Evolutionary conservation across 2,329 filamentous ascomycete species (phyloP).

Genomic region (Penicillium thymicola): DNA sequence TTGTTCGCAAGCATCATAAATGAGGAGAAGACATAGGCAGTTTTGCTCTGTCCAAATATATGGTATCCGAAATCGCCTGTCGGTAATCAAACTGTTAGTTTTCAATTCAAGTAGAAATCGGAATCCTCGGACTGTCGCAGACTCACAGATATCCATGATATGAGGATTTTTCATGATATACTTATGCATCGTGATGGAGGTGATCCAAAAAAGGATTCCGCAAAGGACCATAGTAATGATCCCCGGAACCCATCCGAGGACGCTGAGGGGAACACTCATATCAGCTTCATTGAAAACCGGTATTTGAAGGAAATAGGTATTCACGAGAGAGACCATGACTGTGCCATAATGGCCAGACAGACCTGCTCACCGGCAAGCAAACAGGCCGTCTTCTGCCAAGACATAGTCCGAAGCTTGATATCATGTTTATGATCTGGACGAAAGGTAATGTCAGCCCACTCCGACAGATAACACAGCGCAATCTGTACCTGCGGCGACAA

Average conservation of each 20-base stretch:
- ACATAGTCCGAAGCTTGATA: conserved; percentile 53
- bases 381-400: conserved; percentile 53
- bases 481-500: conserved; percentile 20
- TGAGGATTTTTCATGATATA: conserved; percentile 53
- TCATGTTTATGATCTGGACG: conserved; percentile 32
- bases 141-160: conserved; percentile 49
- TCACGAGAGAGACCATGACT: conserved; percentile 50
- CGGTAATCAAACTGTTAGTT: not conserved
- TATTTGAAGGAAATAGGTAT: conserved; percentile 10
- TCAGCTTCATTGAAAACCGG: not conserved
- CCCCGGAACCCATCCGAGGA: conserved; percentile 24
- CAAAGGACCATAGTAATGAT: conserved; percentile 43
- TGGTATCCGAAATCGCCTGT: conserved; percentile 50
- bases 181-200: conserved; percentile 51
- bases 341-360: conserved; percentile 52
- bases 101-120: too few species aligned
- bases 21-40: conserved; percentile 46
- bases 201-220: conserved; percentile 48
- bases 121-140: not conserved
- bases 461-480: not conserved
- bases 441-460: not conserved
- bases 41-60: conserved; percentile 42
- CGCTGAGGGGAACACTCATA: not conserved
- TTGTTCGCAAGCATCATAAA: conserved; percentile 49
- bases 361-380: conserved; percentile 50